Percentiles rank a stretch among this genome's conserved stretches.
Conservation (phyloP, 352 stramenopile species). For the Pythium plurisporium region DNA sequence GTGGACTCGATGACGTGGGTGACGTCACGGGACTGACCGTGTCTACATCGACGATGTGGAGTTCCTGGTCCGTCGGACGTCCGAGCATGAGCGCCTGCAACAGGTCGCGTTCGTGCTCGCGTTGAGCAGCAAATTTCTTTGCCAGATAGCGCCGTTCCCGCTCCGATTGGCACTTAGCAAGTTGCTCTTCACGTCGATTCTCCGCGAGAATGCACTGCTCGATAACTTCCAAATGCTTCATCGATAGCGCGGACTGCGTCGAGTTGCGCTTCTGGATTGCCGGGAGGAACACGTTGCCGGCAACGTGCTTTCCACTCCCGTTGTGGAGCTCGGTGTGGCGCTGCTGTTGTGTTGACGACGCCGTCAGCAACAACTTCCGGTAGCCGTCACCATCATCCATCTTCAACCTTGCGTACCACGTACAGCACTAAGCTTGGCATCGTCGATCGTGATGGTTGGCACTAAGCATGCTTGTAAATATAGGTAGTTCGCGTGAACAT, state of each 20-base stretch:
- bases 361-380: slow-evolving; percentile 42
- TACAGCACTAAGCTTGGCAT: too few relatives aligned
- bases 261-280: slow-evolving; percentile 32
- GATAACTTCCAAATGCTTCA: slow-evolving; percentile 63
- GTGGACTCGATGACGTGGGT: background rate
- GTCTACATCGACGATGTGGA: slow-evolving; percentile 32
- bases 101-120: slow-evolving; percentile 47
- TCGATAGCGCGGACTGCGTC: slow-evolving; percentile 28
- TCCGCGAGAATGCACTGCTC: slow-evolving; percentile 71
- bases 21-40: background rate
- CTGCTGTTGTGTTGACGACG: slow-evolving; percentile 39
- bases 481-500: background rate
- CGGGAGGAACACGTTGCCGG: slow-evolving; percentile 63
- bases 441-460: too few relatives aligned
- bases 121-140: slow-evolving; percentile 57
- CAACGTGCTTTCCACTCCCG: slow-evolving; percentile 20
- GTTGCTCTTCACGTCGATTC: slow-evolving; percentile 56
- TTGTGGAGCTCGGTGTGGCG: slow-evolving; percentile 37
- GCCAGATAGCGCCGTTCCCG: slow-evolving; percentile 41
- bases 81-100: slow-evolving; percentile 59
- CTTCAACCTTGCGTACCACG: too few relatives aligned
- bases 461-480: background rate
- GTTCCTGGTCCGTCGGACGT: slow-evolving; percentile 21
- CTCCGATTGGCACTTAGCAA: slow-evolving; percentile 44
- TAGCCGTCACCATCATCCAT: slow-evolving; percentile 26